These are phyloP conservation scores for Scutellaria minor DNA, from an alignment of 257 asterid genomes.

Conservation along the genomic window DNA sequence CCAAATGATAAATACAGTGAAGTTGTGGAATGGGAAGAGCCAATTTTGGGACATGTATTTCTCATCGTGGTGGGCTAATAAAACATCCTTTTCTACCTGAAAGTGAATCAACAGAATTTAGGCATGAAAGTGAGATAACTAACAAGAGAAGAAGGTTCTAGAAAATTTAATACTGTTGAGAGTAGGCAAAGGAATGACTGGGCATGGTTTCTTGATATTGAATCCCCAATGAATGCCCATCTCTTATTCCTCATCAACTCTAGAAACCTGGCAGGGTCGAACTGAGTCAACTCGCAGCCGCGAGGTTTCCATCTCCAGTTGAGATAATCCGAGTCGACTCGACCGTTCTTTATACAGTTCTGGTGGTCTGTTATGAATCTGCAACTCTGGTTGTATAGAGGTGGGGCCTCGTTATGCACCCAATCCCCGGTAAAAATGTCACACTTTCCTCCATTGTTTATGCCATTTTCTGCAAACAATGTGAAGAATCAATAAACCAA, in stretches of 20 bases:
- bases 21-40: slow-evolving; percentile 69
- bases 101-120: neutral
- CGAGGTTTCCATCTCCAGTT: slow-evolving; percentile 91
- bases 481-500: neutral
- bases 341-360: slow-evolving; percentile 74
- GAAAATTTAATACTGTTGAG: slow-evolving; percentile 68
- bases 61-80: slow-evolving; percentile 68
- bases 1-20: slow-evolving; percentile 70
- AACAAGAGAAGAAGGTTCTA: slow-evolving; percentile 37
- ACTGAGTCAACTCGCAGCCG: slow-evolving; percentile 62
- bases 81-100: slow-evolving; percentile 64
- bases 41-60: slow-evolving; percentile 60
- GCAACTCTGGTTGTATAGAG: slow-evolving; percentile 70
- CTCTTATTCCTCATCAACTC: slow-evolving; percentile 67
- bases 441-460: slow-evolving; percentile 50
- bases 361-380: slow-evolving; percentile 64
- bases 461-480: slow-evolving; percentile 25
- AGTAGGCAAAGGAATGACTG: slow-evolving; percentile 79
- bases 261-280: slow-evolving; percentile 66
- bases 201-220: slow-evolving; percentile 78
- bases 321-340: slow-evolving; percentile 68
- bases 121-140: neutral
- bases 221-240: slow-evolving; percentile 83
- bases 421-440: slow-evolving; percentile 77
- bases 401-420: slow-evolving; percentile 58